Evolutionary conservation across 169 alveolate species (phyloP).

Genomic region (Plasmodium knowlesi): DNA sequence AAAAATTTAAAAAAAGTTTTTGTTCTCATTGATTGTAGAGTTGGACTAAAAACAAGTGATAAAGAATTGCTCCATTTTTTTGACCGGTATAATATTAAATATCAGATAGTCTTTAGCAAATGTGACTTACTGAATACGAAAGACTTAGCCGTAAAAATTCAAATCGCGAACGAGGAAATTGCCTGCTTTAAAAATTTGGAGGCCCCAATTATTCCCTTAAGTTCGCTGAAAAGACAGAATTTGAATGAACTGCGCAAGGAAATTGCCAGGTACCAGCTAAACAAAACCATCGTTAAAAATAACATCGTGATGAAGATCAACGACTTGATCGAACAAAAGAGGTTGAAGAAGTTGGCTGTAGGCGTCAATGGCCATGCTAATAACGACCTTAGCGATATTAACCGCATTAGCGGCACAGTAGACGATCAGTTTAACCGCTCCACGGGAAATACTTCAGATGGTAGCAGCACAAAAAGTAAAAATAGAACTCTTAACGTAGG

Average conservation of each 20-base stretch:
- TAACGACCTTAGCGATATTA: neutral
- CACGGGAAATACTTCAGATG: neutral
- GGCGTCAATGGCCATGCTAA: neutral
- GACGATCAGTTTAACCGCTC: neutral
- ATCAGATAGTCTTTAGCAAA: slow-evolving; percentile 83
- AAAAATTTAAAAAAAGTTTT: slow-evolving; percentile 79
- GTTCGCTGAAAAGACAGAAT: slow-evolving; percentile 82
- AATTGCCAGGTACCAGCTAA: slow-evolving; percentile 78
- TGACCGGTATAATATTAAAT: slow-evolving; percentile 79
- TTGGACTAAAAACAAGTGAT: slow-evolving; percentile 83
- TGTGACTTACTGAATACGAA: slow-evolving; percentile 79
- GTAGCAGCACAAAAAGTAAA: neutral
- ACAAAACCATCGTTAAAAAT: slow-evolving; percentile 75
- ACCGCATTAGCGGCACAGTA: neutral
- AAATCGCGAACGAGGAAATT: slow-evolving; percentile 75
- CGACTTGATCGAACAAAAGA: slow-evolving; percentile 64
- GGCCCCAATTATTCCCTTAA: slow-evolving; percentile 78
- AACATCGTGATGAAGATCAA: slow-evolving; percentile 68
- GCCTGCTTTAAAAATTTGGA: slow-evolving; percentile 72
- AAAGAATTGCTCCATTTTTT: slow-evolving; percentile 81
- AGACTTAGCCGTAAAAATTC: slow-evolving; percentile 59
- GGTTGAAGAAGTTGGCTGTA: slow-evolving; percentile 16
- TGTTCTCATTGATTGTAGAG: slow-evolving; percentile 81
- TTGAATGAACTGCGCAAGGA: slow-evolving; percentile 78
- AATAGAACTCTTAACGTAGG: neutral